Base-by-base conservation (phyloP, 78 protist species). In the Dictyostelium brefeldianum region DNA sequence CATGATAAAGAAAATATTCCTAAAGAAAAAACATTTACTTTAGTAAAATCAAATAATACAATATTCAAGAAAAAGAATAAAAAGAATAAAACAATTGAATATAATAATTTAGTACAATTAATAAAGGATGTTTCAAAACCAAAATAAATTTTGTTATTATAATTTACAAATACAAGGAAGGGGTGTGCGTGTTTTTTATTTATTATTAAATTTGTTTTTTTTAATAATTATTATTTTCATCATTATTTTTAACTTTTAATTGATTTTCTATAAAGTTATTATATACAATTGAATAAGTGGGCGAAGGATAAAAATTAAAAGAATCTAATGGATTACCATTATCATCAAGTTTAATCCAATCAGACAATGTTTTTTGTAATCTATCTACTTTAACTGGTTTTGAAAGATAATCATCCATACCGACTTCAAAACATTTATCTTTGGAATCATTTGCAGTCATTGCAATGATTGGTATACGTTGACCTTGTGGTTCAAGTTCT, bases 381-480 rank as follows among this genome's bases (percentile, higher is more conserved):
- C 43, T 43, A 43, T 91, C 95, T 3, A 91, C 69, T 53, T 78
- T 62, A 11, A 93, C 81, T 11, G 96, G 96, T 90, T 94, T 94
- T 2, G 92, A 41, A 1, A 94, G 69, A 50, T 89, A 94, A 41
- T 83, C 96, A 36, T 94, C 94, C 96, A 94, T 94, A 36, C 92
- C 96, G 14, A 74, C 71, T 31, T 22, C 48, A 9, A 83, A 31
- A 18, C 83, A 87, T 41, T 80, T 65, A 17, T 94, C 96, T 53
- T 89, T 67, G 1, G 89, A 87, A 12, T 67, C 65, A 14, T 94
- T 89, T 14, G 96, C 96, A 18, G 96, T 81, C 94, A 94, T 89
- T 27, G 96, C 96, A 36, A 94, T 81, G 41, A 94, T 94, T 77
- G 96, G 96, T 3, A 87, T 83, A 43, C 94, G 36, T 56, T 80